Evolutionary conservation across 768 basidiomycete species (phyloP).

Genomic region (Lactarius evosmus): DNA sequence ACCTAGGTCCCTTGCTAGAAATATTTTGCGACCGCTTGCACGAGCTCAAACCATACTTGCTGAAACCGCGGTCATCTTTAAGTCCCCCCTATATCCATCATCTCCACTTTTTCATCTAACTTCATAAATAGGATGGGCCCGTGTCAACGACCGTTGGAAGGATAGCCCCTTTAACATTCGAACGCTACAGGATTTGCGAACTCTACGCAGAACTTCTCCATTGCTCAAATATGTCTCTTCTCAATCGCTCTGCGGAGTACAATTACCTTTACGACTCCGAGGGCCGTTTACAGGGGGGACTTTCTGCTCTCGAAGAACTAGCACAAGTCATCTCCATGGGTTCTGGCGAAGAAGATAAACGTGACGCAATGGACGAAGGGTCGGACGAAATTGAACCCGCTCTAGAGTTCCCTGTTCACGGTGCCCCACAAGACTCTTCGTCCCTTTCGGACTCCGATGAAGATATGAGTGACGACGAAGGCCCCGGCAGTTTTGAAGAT

Average conservation of each 20-base stretch:
- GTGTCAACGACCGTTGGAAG: slow-evolving; percentile 71
- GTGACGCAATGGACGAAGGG: slow-evolving; percentile 57
- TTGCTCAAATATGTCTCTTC: slow-evolving; percentile 95
- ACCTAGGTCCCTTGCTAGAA: slow-evolving; percentile 78
- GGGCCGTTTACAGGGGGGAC: slow-evolving; percentile 84
- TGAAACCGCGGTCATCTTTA: slow-evolving; percentile 74
- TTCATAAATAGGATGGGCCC: slow-evolving; percentile 51
- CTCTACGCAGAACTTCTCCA: slow-evolving; percentile 95
- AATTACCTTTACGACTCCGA: slow-evolving; percentile 73
- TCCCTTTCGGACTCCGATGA: slow-evolving; percentile 65
- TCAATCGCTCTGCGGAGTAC: slow-evolving; percentile 75
- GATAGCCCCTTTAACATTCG: slow-evolving; percentile 82
- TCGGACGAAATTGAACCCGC: slow-evolving; percentile 60
- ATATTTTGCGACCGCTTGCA: slow-evolving; percentile 66
- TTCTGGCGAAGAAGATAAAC: slow-evolving; percentile 50
- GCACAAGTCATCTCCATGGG: slow-evolving; percentile 77
- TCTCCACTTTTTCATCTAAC: slow-evolving; percentile 15
- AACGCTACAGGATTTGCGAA: slow-evolving; percentile 94
- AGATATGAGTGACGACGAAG: slow-evolving; percentile 68
- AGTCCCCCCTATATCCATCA: slow-evolving; percentile 32
- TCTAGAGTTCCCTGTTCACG: slow-evolving; percentile 64
- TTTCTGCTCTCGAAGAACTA: slow-evolving; percentile 79
- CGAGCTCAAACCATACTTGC: slow-evolving; percentile 66
- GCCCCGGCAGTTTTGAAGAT: slow-evolving; percentile 72
- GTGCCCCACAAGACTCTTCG: slow-evolving; percentile 47